Base-by-base conservation (phyloP, 176 grass and related monocot genomes). In the Alloteropsis semialata region DNA sequence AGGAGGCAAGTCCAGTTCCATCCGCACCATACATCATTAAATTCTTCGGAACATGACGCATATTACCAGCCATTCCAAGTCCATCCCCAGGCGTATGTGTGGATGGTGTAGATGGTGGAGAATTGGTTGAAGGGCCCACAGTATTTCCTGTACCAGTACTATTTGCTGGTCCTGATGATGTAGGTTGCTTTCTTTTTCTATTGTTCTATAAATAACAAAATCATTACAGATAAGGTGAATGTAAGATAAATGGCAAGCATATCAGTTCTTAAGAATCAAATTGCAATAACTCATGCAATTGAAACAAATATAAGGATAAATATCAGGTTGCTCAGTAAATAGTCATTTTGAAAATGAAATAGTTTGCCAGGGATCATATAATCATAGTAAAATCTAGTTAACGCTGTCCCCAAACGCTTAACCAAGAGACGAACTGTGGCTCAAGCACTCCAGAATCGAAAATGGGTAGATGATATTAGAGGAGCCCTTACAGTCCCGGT, bases 121-220 rank as follows among this genome's bases (percentile, higher is more conserved):
- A 99, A 81, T 81, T 99, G 49, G 85, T 43, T 60, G 89, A 89
- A 82, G 91, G 96, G 44, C 93, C 93, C 56, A 93, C 91, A 29
- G 97, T 96, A 59, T 96, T 96, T 80, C 97, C 97, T 65, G 97
- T 99, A 38, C 97, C 97, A 42, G 93, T 94, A 83, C 97, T 99
- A 79, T 99, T 96, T 81, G 97, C 97, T 75, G 97, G 72, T 79
- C 97, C 97, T 49, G 97, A 96, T 25, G 93, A 96, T 61, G 97
- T 85, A 83, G 93, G 72, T 65, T 96, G 97, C 64, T 99, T 99
- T 88, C 97, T 93, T 89, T 98, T 98, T 86, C 89, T 99, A 61
- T 94, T 96, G 78, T 74, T 91, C 93, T 98, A 82, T 42, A 85
- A 45, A 86, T 69, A 36, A 78, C 10, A 54, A 54, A 62, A 77